Conservation (phyloP, 2,329 filamentous ascomycete genomes). For the Fusarium citri region DNA sequence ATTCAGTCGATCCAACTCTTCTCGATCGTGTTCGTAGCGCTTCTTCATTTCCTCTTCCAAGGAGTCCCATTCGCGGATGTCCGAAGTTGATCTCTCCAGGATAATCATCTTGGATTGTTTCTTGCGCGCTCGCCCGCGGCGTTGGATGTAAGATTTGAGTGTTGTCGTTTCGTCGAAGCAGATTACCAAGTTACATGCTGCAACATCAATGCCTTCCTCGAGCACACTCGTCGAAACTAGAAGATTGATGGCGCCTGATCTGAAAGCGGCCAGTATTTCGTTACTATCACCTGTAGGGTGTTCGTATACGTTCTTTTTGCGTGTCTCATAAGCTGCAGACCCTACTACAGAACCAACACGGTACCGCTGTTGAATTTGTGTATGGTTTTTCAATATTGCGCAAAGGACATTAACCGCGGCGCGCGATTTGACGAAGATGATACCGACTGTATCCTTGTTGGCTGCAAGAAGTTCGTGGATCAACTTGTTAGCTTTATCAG, state of each 20-base stretch:
- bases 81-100: constrained; percentile 46
- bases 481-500: constrained; percentile 68
- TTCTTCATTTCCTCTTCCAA: constrained; percentile 80
- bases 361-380: constrained; percentile 59
- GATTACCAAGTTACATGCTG: constrained; percentile 71
- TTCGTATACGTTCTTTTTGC: constrained; percentile 57
- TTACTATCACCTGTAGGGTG: constrained; percentile 50
- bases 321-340: constrained; percentile 51
- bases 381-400: constrained; percentile 66
- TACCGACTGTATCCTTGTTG: constrained; percentile 62
- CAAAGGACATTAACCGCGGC: constrained; percentile 70
- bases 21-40: constrained; percentile 73
- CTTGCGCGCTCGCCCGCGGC: constrained; percentile 65
- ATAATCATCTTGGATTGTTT: constrained; percentile 63
- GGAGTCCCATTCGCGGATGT: constrained; percentile 66
- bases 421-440: constrained; percentile 76
- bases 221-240: constrained; percentile 73
- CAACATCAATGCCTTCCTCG: constrained; percentile 76
- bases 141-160: constrained; percentile 69
- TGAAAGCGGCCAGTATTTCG: constrained; percentile 60
- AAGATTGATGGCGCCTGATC: constrained; percentile 65
- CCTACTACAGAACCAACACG: constrained; percentile 68
- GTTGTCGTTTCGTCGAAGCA: constrained; percentile 65
- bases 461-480: constrained; percentile 62
- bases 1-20: constrained; percentile 60